These are phyloP conservation scores for Serendipita sp. DNA, from an alignment of 768 basidiomycete genomes.

Conservation along the genomic window DNA sequence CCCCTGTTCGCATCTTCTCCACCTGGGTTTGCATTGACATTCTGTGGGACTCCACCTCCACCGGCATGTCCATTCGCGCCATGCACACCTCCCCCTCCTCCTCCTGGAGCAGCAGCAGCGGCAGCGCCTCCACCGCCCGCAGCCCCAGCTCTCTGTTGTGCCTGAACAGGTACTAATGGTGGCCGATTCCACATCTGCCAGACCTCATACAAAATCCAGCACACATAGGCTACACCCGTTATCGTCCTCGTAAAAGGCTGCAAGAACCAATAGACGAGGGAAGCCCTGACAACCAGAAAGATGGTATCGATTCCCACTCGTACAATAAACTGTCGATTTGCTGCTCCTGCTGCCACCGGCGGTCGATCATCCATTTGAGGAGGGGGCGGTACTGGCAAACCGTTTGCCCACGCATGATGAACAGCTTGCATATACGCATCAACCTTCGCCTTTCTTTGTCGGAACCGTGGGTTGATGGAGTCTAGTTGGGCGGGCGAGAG, in stretches of 20 bases:
- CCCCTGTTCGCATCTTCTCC: background rate
- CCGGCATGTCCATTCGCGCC: background rate
- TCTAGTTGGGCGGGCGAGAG: slow-evolving; percentile 3
- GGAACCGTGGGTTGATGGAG: background rate
- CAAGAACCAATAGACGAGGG: background rate
- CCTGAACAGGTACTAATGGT: background rate
- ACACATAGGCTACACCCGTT: background rate
- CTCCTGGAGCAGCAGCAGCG: background rate
- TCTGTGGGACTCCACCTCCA: background rate
- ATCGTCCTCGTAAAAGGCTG: background rate
- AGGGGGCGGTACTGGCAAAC: background rate
- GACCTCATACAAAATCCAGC: background rate
- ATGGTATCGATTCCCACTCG: background rate
- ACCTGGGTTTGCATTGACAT: background rate
- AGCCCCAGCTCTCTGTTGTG: background rate
- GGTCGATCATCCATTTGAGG: slow-evolving; percentile 1
- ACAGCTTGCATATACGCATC: slow-evolving; percentile 5
- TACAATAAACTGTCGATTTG: slow-evolving; percentile 3
- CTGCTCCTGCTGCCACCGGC: background rate
- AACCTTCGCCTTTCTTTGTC: background rate
- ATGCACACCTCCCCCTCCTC: background rate
- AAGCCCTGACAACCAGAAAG: background rate
- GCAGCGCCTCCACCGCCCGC: background rate
- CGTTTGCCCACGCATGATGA: slow-evolving; percentile 4
- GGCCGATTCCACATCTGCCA: background rate